A percentile compares a stretch with the other conserved stretches of the same genome.
phyloP scores from a whole-genome alignment of 129 eudicot species.

The Ambrosia trifida region DNA sequence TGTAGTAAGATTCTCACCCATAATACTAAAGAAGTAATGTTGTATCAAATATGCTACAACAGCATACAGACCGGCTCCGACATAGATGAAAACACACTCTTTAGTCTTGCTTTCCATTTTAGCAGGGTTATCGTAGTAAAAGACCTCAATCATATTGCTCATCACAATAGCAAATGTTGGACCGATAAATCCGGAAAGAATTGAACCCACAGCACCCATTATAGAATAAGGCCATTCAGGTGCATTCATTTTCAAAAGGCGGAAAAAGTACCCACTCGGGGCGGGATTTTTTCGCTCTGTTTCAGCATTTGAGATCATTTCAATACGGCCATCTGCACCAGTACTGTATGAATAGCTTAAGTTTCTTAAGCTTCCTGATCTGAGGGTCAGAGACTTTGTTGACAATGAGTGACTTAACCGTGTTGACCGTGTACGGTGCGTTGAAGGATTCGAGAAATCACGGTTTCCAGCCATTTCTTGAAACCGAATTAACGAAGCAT shows the following conservation, averaged over 20 bases:
- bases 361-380: conserved; percentile 93
- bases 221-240: conserved; percentile 98
- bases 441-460: conserved; percentile 83
- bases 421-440: conserved; percentile 77
- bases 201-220: conserved; percentile 91
- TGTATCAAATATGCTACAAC: conserved; percentile 92
- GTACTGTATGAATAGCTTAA: conserved; percentile 91
- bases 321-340: conserved; percentile 90
- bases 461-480: conserved; percentile 98
- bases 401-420: conserved; percentile 82
- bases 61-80: conserved; percentile 92
- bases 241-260: conserved; percentile 80
- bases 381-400: conserved; percentile 86
- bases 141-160: conserved; percentile 98
- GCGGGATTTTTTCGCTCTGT: conserved; percentile 84
- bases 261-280: conserved; percentile 68
- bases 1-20: conserved; percentile 98
- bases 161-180: conserved; percentile 97
- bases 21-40: conserved; percentile 95
- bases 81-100: conserved; percentile 85
- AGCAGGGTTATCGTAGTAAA: conserved; percentile 67
- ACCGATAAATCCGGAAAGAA: conserved; percentile 90
- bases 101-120: conserved; percentile 91
- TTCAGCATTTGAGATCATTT: conserved; percentile 91
- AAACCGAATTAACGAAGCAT: conserved; percentile 80